A percentile compares a stretch with the other conserved stretches of the same genome.
Evolutionary conservation across 1,139 yeast species (phyloP).

Genomic region (Taphrina confusa): DNA sequence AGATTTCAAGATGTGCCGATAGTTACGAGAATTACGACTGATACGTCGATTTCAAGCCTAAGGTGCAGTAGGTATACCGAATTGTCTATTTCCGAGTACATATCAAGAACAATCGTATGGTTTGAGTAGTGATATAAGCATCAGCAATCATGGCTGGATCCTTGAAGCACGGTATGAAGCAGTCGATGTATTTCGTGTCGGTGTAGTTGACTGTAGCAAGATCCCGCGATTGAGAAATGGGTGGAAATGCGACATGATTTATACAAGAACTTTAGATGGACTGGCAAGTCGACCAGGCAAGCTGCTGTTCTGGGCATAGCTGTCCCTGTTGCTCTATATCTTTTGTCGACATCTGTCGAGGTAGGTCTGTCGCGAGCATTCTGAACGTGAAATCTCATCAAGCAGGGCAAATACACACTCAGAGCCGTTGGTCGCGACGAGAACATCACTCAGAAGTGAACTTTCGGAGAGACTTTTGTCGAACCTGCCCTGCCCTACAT

Average conservation of each 20-base stretch:
- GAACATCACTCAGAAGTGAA: slow-evolving; percentile 19
- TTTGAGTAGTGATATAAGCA: too few species aligned
- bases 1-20: too few species aligned
- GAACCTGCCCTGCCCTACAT: too few species aligned
- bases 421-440: slow-evolving; percentile 22
- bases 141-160: slow-evolving; percentile 4
- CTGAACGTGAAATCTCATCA: background rate
- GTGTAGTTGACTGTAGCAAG: background rate
- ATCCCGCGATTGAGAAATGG: slow-evolving; percentile 32
- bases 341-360: slow-evolving; percentile 19
- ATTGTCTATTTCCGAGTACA: too few species aligned
- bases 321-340: slow-evolving; percentile 20
- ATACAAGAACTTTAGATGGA: slow-evolving; percentile 33
- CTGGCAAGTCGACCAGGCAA: slow-evolving; percentile 30
- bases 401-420: slow-evolving; percentile 24
- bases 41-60: too few species aligned
- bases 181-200: background rate
- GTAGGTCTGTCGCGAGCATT: background rate
- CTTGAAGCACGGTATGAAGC: slow-evolving; percentile 6
- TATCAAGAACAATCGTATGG: too few species aligned
- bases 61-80: too few species aligned
- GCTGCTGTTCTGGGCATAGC: slow-evolving; percentile 27
- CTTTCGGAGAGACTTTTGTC: too few species aligned
- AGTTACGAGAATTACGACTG: too few species aligned
- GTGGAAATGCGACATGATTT: slow-evolving; percentile 33